A percentile compares a stretch with the other conserved stretches of the same genome.
Conservation (phyloP, 2,329 filamentous ascomycete species). For the Ascochyta fabae region DNA sequence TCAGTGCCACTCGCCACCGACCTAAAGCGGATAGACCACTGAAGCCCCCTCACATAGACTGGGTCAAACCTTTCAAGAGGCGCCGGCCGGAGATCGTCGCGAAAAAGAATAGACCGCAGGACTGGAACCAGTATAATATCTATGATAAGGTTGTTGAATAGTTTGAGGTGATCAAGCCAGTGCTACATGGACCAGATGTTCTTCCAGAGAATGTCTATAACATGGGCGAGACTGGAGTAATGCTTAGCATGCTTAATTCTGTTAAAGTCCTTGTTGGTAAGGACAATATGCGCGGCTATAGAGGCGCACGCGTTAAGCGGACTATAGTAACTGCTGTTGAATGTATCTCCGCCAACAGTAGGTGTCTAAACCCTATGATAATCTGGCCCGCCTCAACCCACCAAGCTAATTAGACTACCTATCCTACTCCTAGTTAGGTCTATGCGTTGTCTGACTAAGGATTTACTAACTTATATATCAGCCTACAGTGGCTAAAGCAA, state of each 20-base stretch:
- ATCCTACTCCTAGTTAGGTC: not conserved
- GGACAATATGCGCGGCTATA: slow-evolving; percentile 25
- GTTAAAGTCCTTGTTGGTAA: not conserved
- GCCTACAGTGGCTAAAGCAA: not conserved
- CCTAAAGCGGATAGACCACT: not conserved
- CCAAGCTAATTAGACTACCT: not conserved
- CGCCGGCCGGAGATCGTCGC: not conserved
- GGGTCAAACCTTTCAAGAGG: not conserved
- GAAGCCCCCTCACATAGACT: not conserved
- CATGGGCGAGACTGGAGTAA: not conserved
- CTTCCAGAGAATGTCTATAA: not conserved
- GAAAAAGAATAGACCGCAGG: not conserved
- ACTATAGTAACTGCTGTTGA: slow-evolving; percentile 20
- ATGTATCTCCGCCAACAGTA: slow-evolving; percentile 18
- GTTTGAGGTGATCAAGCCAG: not conserved
- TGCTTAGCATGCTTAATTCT: not conserved
- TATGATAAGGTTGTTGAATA: not conserved
- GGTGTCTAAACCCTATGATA: slow-evolving; percentile 1
- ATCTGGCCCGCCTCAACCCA: not conserved
- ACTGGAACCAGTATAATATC: not conserved
- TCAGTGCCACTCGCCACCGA: not conserved
- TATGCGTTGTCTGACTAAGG: not conserved
- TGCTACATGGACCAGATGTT: not conserved
- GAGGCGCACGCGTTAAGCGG: slow-evolving; percentile 20
- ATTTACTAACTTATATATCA: not conserved